A percentile compares a stretch with the other conserved stretches of the same genome.
Conservation (phyloP, 768 basidiomycete species). For the Paxillus involutus region DNA sequence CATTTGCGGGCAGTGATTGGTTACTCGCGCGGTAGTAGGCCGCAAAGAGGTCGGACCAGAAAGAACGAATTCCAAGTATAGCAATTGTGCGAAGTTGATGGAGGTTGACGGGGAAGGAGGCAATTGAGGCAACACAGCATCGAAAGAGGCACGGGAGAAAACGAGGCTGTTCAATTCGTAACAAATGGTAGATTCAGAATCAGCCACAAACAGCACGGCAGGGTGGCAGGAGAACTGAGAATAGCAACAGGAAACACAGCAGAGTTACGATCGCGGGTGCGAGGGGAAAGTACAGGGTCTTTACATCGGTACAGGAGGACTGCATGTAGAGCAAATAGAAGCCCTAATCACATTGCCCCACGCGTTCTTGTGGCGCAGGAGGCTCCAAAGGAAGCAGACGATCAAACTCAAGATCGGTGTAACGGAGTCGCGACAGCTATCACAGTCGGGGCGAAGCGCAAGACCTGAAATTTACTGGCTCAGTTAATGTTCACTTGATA, state of each 20-base stretch:
- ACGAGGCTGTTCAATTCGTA: neutral
- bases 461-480: neutral
- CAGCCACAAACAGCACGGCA: neutral
- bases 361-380: neutral
- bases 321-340: neutral
- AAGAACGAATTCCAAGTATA: slow-evolving; percentile 10
- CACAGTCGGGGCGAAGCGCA: neutral
- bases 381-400: neutral
- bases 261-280: neutral
- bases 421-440: neutral
- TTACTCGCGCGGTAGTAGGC: neutral
- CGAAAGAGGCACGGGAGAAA: neutral
- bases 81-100: neutral
- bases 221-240: neutral
- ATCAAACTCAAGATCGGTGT: neutral
- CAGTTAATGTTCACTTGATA: neutral
- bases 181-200: neutral
- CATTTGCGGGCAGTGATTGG: too few relatives aligned
- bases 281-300: neutral
- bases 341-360: neutral
- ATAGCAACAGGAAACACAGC: neutral
- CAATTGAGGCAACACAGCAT: slow-evolving; percentile 7
- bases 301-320: neutral
- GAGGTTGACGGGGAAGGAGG: neutral
- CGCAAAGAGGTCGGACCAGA: neutral